These are phyloP conservation scores for Peronospora belbahrii DNA, from an alignment of 352 stramenopile genomes.

Conservation along the genomic window DNA sequence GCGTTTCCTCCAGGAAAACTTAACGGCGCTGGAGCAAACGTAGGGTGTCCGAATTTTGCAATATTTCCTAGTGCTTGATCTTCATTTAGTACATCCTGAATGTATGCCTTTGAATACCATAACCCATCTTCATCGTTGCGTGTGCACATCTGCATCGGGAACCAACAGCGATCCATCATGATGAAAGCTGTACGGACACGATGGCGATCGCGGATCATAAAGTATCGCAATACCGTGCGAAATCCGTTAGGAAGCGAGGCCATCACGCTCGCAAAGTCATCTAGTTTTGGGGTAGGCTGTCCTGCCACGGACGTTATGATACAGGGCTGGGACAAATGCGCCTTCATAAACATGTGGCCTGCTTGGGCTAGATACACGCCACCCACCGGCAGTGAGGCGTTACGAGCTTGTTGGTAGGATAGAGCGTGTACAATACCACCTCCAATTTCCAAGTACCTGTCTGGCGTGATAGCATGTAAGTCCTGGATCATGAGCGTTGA, in stretches of 20 bases:
- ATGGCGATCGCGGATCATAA: constrained; percentile 81
- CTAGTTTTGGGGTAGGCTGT: constrained; percentile 71
- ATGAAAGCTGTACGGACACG: constrained; percentile 81
- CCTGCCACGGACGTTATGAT: constrained; percentile 84
- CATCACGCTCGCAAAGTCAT: constrained; percentile 75
- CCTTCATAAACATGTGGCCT: constrained; percentile 89
- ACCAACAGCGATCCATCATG: constrained; percentile 87
- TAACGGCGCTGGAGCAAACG: constrained; percentile 46
- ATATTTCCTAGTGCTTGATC: constrained; percentile 18
- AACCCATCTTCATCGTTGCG: constrained; percentile 65
- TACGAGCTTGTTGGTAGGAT: constrained; percentile 84
- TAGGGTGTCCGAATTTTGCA: constrained; percentile 34
- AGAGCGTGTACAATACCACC: constrained; percentile 84
- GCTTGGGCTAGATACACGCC: constrained; percentile 81
- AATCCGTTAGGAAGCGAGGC: constrained; percentile 65
- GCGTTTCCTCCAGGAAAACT: constrained; percentile 63
- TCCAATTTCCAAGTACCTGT: constrained; percentile 79
- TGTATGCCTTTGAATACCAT: constrained; percentile 48
- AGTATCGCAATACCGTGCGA: constrained; percentile 79
- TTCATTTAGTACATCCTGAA: constrained; percentile 5
- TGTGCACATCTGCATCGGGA: constrained; percentile 74
- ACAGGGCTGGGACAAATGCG: constrained; percentile 71
- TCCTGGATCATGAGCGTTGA: constrained; percentile 49
- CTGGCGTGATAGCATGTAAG: constrained; percentile 77
- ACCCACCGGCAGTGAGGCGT: constrained; percentile 65